phyloP scores from a whole-genome alignment of 2,329 filamentous ascomycete species.

The Colletotrichum trifolii region DNA sequence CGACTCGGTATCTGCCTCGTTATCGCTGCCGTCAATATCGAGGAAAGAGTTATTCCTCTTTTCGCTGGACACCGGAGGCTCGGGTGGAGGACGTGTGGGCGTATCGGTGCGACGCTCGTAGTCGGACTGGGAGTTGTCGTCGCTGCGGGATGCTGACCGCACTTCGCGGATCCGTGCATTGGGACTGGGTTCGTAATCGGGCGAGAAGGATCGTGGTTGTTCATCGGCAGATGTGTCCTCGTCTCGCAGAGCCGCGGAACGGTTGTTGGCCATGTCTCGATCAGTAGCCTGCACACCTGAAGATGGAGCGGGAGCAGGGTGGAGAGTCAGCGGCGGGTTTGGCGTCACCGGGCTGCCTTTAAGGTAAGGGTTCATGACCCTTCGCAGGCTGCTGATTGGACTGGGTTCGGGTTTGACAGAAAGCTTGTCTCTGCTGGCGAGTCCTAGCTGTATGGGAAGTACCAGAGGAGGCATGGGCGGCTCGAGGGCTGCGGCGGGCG shows the following conservation, averaged over 20 bases:
- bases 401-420: conserved; percentile 59
- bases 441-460: conserved; percentile 46
- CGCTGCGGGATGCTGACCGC: conserved; percentile 54
- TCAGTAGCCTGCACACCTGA: conserved; percentile 5
- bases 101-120: conserved; percentile 43
- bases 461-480: conserved; percentile 51
- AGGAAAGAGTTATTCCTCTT: conserved; percentile 61
- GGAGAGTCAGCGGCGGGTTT: conserved; percentile 25
- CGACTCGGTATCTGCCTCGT: conserved; percentile 51
- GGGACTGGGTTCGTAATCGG: conserved; percentile 78
- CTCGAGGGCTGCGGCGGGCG: conserved; percentile 51
- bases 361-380: conserved; percentile 89
- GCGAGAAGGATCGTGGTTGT: conserved; percentile 73
- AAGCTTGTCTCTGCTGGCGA: conserved; percentile 44
- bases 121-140: conserved; percentile 27
- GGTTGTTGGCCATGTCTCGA: conserved; percentile 25
- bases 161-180: conserved; percentile 78
- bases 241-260: conserved; percentile 7
- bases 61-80: conserved; percentile 44
- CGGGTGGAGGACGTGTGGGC: conserved; percentile 48
- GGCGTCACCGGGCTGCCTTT: conserved; percentile 45
- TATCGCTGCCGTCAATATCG: conserved; percentile 62
- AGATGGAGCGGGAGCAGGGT: conserved; percentile 2
- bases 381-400: conserved; percentile 82
- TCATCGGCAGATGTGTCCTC: conserved; percentile 36